Conservation (phyloP, 148 eudicot species). For the Beta vulgaris region DNA sequence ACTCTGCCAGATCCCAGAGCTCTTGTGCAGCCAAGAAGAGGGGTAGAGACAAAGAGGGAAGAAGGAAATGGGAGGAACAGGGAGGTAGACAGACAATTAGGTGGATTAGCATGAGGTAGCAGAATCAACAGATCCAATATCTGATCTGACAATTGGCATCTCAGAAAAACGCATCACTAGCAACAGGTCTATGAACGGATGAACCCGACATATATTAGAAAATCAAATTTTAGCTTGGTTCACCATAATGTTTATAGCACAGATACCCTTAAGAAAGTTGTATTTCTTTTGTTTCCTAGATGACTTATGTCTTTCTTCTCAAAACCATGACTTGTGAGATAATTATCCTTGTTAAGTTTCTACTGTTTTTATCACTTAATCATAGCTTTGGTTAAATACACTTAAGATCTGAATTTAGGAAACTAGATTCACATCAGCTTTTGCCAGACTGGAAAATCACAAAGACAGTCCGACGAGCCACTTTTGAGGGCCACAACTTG, state of each 20-base stretch:
- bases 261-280: too few relatives aligned
- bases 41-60: neutral
- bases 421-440: neutral
- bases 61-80: neutral
- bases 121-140: neutral
- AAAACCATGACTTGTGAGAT: too few relatives aligned
- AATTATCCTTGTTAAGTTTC: too few relatives aligned
- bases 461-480: neutral
- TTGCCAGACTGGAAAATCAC: neutral
- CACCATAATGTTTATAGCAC: neutral
- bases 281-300: too few relatives aligned
- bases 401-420: too few relatives aligned
- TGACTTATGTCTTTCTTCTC: too few relatives aligned
- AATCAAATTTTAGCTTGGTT: neutral
- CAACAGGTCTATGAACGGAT: too few relatives aligned
- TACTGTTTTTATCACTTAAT: too few relatives aligned
- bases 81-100: neutral
- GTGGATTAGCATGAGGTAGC: neutral
- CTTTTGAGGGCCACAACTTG: neutral
- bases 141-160: neutral
- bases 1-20: neutral
- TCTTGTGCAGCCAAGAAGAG: neutral
- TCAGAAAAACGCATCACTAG: neutral
- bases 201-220: too few relatives aligned
- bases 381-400: too few relatives aligned